Percentiles rank a stretch among this genome's conserved stretches.
phyloP scores from a whole-genome alignment of 768 basidiomycete species.

The Trametes coccinea region DNA sequence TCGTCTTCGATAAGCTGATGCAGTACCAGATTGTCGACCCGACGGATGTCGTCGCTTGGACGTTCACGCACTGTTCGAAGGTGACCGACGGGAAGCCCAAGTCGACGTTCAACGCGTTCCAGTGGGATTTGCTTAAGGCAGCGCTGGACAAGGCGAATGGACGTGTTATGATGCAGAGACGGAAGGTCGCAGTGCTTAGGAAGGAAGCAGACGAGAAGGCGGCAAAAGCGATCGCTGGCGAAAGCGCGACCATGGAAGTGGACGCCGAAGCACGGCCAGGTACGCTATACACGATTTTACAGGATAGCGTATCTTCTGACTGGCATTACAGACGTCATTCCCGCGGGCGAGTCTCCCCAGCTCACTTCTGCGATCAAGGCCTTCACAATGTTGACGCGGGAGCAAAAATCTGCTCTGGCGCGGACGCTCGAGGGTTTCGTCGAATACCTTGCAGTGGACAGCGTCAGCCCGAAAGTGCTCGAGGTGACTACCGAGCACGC shows the following conservation, averaged over 20 bases:
- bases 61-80: constrained; percentile 61
- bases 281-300: constrained; percentile 23
- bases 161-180: constrained; percentile 73
- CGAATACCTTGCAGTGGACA: constrained; percentile 51
- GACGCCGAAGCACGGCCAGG: constrained; percentile 71
- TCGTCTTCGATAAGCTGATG: constrained; percentile 97
- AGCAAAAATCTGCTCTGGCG: constrained; percentile 74
- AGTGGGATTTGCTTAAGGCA: constrained; percentile 84
- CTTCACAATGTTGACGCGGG: constrained; percentile 67
- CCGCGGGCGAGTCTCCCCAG: constrained; percentile 61
- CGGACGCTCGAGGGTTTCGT: constrained; percentile 79
- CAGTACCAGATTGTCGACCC: constrained; percentile 98
- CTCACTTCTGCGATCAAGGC: constrained; percentile 75
- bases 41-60: constrained; percentile 85
- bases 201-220: constrained; percentile 89
- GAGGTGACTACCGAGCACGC: constrained; percentile 62
- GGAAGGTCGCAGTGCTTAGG: constrained; percentile 70
- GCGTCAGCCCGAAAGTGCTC: constrained; percentile 51
- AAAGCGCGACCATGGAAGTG: constrained; percentile 57
- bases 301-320: constrained; percentile 2
- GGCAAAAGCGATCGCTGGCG: constrained; percentile 71
- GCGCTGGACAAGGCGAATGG: constrained; percentile 92
- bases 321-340: constrained; percentile 40
- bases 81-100: constrained; percentile 36
- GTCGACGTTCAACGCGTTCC: constrained; percentile 54